A percentile compares a stretch with the other conserved stretches of the same genome.
These are phyloP conservation scores for Botryosphaeria agaves DNA, from an alignment of 2,329 filamentous ascomycete species.

Conservation along the genomic window DNA sequence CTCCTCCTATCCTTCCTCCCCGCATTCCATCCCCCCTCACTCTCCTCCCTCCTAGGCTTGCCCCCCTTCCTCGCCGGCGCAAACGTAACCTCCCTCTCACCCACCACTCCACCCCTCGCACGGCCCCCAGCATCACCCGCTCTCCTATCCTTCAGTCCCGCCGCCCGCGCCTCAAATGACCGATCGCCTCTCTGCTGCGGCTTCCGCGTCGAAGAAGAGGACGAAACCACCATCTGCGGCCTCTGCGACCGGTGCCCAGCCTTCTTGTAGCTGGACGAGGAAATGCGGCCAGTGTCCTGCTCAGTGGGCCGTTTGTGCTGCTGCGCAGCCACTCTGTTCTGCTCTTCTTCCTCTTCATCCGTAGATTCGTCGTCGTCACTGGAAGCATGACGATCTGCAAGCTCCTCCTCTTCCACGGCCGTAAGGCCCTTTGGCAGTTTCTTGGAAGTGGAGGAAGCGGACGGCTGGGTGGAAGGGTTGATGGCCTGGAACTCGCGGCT, in stretches of 20 bases:
- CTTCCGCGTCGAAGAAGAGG: conserved; percentile 22
- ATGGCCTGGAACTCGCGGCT: conserved; percentile 74
- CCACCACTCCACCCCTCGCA: conserved; percentile 20
- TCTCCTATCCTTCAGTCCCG: conserved; percentile 16
- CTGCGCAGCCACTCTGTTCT: conserved; percentile 10
- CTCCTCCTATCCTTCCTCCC: conserved; percentile 40
- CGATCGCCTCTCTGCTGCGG: conserved; percentile 27
- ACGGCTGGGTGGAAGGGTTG: conserved; percentile 62
- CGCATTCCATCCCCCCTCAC: conserved; percentile 10
- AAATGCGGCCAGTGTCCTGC: conserved; percentile 34
- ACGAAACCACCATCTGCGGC: conserved; percentile 40
- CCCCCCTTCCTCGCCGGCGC: conserved; percentile 35
- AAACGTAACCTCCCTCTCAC: conserved; percentile 53
- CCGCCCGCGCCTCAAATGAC: conserved; percentile 40
- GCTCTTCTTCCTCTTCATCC: conserved; percentile 23
- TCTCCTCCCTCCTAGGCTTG: conserved; percentile 12
- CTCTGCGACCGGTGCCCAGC: conserved; percentile 26
- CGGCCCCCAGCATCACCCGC: conserved; percentile 10
- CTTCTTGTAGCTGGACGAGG: conserved; percentile 47
- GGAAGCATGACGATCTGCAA: conserved; percentile 23
- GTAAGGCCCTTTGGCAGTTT: conserved; percentile 31
- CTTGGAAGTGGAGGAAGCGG: conserved; percentile 13
- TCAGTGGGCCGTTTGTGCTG: conserved; percentile 15
- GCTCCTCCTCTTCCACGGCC: conserved; percentile 42
- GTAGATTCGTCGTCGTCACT: conserved; percentile 15